A percentile compares a stretch with the other conserved stretches of the same genome.
These are phyloP conservation scores for Pleurotus citrinopileatus DNA, from an alignment of 768 basidiomycete species.

Conservation along the genomic window DNA sequence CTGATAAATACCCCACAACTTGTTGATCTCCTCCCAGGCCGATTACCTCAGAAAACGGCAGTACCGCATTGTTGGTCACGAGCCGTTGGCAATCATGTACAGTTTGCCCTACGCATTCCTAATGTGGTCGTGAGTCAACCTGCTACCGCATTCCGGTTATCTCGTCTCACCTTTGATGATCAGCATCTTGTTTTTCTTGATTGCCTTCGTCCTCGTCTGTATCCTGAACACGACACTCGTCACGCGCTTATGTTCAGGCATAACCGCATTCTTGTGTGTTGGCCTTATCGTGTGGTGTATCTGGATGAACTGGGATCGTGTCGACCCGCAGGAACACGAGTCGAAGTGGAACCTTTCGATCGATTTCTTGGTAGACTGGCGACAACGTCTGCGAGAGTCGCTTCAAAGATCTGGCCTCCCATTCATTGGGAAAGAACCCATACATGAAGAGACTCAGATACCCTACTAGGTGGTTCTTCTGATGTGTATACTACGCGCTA, in stretches of 20 bases:
- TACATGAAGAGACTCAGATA: too few relatives aligned
- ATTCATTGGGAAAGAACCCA: background rate
- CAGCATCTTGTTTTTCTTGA: conserved; percentile 33
- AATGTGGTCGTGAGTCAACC: conserved; percentile 35
- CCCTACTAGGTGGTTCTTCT: too few relatives aligned
- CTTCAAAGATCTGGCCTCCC: background rate
- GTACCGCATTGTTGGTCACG: conserved; percentile 24
- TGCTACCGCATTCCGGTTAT: background rate
- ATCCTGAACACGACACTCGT: conserved; percentile 21
- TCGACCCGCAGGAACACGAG: background rate
- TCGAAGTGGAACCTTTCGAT: conserved; percentile 3
- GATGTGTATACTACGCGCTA: too few relatives aligned
- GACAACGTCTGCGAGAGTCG: too few relatives aligned
- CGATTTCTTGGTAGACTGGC: background rate
- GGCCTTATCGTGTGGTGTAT: conserved; percentile 27
- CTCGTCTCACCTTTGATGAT: background rate
- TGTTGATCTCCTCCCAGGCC: conserved; percentile 15
- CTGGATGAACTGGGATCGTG: conserved; percentile 18
- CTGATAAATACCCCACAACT: conserved; percentile 7
- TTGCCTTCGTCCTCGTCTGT: conserved; percentile 26
- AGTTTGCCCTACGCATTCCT: conserved; percentile 38
- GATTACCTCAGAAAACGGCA: conserved; percentile 19
- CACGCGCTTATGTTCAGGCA: conserved; percentile 24
- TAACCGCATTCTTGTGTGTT: conserved; percentile 19
- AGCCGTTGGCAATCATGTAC: conserved; percentile 35